Percentiles rank a stretch among this genome's conserved stretches.
These are phyloP conservation scores for Linum trigynum DNA, from an alignment of 345 rosid genomes.

Conservation along the genomic window DNA sequence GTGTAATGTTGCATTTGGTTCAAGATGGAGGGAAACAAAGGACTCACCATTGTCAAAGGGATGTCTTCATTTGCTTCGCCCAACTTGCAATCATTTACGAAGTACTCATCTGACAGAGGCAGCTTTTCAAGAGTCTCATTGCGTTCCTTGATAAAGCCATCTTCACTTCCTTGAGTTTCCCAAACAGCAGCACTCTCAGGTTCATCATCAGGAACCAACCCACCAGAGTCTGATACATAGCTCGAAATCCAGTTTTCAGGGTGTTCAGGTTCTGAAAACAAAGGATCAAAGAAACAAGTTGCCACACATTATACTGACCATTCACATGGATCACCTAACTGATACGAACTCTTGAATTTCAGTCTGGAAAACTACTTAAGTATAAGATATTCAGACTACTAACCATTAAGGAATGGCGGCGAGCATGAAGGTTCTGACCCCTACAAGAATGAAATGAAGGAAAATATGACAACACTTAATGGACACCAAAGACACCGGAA, in stretches of 20 bases:
- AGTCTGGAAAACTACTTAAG: no score
- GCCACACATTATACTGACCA: no score
- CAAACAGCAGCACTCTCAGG: constrained; percentile 12
- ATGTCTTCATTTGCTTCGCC: not conserved
- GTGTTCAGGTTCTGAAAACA: constrained; percentile 45
- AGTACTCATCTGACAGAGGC: not conserved
- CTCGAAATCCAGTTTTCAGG: constrained; percentile 56
- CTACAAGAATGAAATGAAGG: constrained; percentile 17
- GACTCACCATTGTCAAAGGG: constrained; percentile 12
- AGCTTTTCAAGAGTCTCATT: not conserved
- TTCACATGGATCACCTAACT: not conserved
- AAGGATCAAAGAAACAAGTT: not conserved
- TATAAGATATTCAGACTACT: constrained; percentile 7
- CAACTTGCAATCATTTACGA: not conserved
- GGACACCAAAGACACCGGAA: no score
- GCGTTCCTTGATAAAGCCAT: constrained; percentile 11
- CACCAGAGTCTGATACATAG: constrained; percentile 50
- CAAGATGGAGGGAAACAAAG: constrained; percentile 1
- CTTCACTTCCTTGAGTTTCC: constrained; percentile 21
- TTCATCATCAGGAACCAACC: constrained; percentile 33
- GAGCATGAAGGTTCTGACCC: constrained; percentile 20
- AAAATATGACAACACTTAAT: no score
- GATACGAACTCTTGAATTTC: not conserved
- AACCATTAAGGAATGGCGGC: constrained; percentile 35
- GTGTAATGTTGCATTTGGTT: no score